phyloP scores from a whole-genome alignment of 495 filamentous ascomycete species.

The Penicillium egyptiacum region DNA sequence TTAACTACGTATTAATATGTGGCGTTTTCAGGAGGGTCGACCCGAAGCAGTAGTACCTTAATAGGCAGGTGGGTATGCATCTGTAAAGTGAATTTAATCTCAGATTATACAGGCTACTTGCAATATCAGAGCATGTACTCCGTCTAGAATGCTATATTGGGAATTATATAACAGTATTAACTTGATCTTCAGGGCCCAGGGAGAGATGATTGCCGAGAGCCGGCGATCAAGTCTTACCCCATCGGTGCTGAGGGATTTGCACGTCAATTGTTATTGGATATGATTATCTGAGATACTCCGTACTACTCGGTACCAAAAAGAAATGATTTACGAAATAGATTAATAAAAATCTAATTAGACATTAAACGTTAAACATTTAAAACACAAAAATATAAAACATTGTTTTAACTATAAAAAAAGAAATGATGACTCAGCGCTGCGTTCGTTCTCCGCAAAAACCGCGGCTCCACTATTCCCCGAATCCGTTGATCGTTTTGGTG shows the following conservation, averaged over 20 bases:
- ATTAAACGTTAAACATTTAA: not conserved
- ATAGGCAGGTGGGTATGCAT: slow-evolving; percentile 33
- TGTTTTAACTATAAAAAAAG: not conserved
- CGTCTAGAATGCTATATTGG: not conserved
- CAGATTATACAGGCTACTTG: not conserved
- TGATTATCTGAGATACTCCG: not conserved
- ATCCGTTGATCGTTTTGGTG: slow-evolving; percentile 28
- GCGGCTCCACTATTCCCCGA: slow-evolving; percentile 40
- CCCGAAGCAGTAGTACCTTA: slow-evolving; percentile 20
- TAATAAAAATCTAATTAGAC: not conserved
- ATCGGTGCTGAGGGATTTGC: slow-evolving; percentile 8
- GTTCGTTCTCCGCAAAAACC: slow-evolving; percentile 32
- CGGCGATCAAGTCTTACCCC: slow-evolving; percentile 19
- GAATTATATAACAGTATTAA: not conserved
- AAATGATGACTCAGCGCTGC: slow-evolving; percentile 17
- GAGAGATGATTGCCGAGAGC: slow-evolving; percentile 22
- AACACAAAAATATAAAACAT: not conserved
- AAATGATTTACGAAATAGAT: not conserved
- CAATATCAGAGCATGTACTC: not conserved
- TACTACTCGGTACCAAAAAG: not conserved
- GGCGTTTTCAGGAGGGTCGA: slow-evolving; percentile 23
- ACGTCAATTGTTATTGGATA: not conserved
- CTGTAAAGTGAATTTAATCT: slow-evolving; percentile 13
- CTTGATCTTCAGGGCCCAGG: slow-evolving; percentile 30
- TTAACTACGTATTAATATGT: not conserved